Evolutionary conservation across 768 basidiomycete genomes (phyloP).

Genomic region (Auricularia cornea): DNA sequence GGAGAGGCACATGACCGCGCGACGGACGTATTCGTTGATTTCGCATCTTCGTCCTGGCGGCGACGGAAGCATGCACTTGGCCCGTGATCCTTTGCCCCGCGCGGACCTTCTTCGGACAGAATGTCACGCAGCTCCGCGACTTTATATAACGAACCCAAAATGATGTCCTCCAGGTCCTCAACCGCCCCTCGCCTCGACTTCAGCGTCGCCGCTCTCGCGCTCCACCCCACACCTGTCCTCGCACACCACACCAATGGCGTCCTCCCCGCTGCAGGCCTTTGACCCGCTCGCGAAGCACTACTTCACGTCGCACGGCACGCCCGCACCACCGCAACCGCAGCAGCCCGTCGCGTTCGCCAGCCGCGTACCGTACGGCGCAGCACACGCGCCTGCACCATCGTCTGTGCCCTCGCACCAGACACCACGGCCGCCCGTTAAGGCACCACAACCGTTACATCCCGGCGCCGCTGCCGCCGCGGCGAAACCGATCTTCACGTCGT

Average conservation of each 20-base stretch:
- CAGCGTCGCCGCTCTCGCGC: too few species aligned
- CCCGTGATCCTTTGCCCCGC: too few species aligned
- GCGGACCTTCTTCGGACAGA: too few species aligned
- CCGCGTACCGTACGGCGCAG: neutral
- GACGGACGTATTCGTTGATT: too few species aligned
- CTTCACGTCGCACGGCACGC: constrained; percentile 7
- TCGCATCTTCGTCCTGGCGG: too few species aligned
- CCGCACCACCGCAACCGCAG: constrained; percentile 1
- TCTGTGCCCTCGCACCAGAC: neutral
- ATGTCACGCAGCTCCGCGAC: too few species aligned
- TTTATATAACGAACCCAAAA: too few species aligned
- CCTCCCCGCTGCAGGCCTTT: constrained; percentile 4
- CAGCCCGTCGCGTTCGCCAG: neutral
- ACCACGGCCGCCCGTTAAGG: neutral
- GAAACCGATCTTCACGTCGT: constrained; percentile 42
- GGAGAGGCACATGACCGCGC: too few species aligned
- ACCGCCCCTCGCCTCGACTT: neutral
- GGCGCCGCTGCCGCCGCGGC: constrained; percentile 3
- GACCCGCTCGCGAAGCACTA: constrained; percentile 7
- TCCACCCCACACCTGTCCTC: neutral
- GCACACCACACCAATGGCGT: constrained; percentile 1
- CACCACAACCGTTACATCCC: constrained; percentile 8
- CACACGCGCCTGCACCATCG: neutral
- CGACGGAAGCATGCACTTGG: too few species aligned
- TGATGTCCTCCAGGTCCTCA: too few species aligned